phyloP scores from a whole-genome alignment of 2,329 filamentous ascomycete species.

The Epichloe festucae region DNA sequence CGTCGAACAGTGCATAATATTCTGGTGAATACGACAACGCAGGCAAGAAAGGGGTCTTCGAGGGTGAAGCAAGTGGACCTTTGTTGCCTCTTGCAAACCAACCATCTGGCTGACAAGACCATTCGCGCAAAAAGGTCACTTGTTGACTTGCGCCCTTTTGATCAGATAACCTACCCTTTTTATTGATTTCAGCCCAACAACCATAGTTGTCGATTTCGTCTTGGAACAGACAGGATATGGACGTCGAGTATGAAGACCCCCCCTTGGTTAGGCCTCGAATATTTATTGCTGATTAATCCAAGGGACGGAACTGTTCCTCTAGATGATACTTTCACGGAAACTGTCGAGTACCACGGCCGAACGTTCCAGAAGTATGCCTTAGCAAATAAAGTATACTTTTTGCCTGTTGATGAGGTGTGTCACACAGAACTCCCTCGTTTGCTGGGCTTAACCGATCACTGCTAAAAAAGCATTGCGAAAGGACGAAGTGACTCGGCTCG shows the following conservation, averaged over 20 bases:
- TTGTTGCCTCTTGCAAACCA: neutral
- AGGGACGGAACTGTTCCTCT: constrained; percentile 40
- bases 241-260: constrained; percentile 18
- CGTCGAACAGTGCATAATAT: too few species aligned
- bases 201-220: neutral
- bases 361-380: constrained; percentile 56
- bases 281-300: constrained; percentile 3
- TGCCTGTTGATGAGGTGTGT: constrained; percentile 57
- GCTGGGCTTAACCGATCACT: neutral
- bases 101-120: neutral
- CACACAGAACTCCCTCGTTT: neutral
- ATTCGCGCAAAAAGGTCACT: neutral
- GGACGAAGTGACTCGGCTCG: constrained; percentile 56
- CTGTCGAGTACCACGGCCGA: constrained; percentile 46
- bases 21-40: too few species aligned
- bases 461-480: constrained; percentile 18
- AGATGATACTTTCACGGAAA: constrained; percentile 46
- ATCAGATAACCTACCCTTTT: neutral
- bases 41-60: too few species aligned
- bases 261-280: neutral
- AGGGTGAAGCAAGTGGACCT: too few species aligned
- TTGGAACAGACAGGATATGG: constrained; percentile 11
- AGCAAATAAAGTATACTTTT: constrained; percentile 53
- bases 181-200: neutral
- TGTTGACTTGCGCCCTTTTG: neutral